A percentile compares a stretch with the other conserved stretches of the same genome.
phyloP scores from a whole-genome alignment of 257 asterid species.

The Nicotiana benthamiana region DNA sequence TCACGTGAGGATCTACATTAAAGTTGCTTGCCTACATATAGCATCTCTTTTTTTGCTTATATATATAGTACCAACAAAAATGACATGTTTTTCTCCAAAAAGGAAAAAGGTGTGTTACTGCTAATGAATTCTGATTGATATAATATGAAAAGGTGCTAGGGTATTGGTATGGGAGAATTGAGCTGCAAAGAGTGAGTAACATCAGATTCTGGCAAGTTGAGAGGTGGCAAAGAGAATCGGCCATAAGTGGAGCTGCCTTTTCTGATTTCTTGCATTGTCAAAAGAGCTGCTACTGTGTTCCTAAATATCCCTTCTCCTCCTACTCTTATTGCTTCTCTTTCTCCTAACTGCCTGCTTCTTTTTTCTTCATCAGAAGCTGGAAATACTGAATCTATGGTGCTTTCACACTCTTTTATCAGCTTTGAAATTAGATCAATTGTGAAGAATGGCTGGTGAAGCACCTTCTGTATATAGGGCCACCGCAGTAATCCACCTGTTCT shows the following conservation, averaged over 20 bases:
- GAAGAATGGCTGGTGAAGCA: conserved; percentile 72
- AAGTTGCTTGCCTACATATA: neutral
- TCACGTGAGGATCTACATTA: neutral
- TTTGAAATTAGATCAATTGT: conserved; percentile 74
- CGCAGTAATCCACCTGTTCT: conserved; percentile 81
- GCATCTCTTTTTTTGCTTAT: neutral
- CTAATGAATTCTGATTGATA: neutral
- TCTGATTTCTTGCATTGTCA: conserved; percentile 82
- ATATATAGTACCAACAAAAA: neutral
- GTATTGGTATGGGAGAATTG: conserved; percentile 58
- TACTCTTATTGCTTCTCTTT: conserved; percentile 16
- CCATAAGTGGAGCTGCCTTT: conserved; percentile 85
- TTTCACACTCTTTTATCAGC: conserved; percentile 82
- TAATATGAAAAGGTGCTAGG: conserved; percentile 14
- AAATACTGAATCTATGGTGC: conserved; percentile 54
- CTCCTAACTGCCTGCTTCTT: neutral
- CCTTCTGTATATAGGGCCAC: conserved; percentile 64
- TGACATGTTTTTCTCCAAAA: neutral
- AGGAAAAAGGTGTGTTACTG: neutral
- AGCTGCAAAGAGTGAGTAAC: conserved; percentile 45
- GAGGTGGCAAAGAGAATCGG: conserved; percentile 86
- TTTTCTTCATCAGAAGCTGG: conserved; percentile 31
- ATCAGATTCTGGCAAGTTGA: conserved; percentile 58
- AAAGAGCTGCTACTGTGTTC: conserved; percentile 81
- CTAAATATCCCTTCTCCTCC: conserved; percentile 68